A percentile compares a stretch with the other conserved stretches of the same genome.
These are phyloP conservation scores for Phialophora tarda DNA, from an alignment of 2,329 filamentous ascomycete species.

Conservation along the genomic window DNA sequence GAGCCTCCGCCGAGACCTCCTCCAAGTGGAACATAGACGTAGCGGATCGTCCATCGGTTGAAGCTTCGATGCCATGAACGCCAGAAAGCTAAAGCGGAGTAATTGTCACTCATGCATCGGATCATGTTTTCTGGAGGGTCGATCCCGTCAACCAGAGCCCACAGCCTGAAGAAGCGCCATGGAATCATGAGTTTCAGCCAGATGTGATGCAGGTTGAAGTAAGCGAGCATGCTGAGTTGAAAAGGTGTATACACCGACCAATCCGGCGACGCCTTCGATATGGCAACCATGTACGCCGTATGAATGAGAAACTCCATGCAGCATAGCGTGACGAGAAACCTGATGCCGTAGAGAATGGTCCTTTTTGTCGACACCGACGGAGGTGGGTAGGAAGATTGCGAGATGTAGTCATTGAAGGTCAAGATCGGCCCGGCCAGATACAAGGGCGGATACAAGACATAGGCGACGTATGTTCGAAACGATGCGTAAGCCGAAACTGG, in stretches of 20 bases:
- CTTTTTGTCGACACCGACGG: slow-evolving; percentile 72
- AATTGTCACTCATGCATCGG: slow-evolving; percentile 94
- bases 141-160: slow-evolving; percentile 86
- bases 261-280: slow-evolving; percentile 76
- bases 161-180: slow-evolving; percentile 99
- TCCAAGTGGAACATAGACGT: slow-evolving; percentile 90
- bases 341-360: slow-evolving; percentile 79
- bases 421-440: slow-evolving; percentile 93
- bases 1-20: slow-evolving; percentile 47
- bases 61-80: slow-evolving; percentile 93
- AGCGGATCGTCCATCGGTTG: slow-evolving; percentile 92
- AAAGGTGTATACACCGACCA: slow-evolving; percentile 86
- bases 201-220: slow-evolving; percentile 95
- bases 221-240: slow-evolving; percentile 87
- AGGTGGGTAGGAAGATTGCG: slow-evolving; percentile 76
- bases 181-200: slow-evolving; percentile 97
- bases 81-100: slow-evolving; percentile 90
- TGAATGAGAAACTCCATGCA: slow-evolving; percentile 92
- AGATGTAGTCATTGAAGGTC: slow-evolving; percentile 97
- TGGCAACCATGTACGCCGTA: slow-evolving; percentile 91
- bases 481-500: slow-evolving; percentile 69
- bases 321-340: slow-evolving; percentile 79
- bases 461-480: slow-evolving; percentile 87
- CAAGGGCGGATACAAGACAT: slow-evolving; percentile 86
- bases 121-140: slow-evolving; percentile 99